phyloP scores from a whole-genome alignment of 768 basidiomycete species.

The Lactarius quietus region DNA sequence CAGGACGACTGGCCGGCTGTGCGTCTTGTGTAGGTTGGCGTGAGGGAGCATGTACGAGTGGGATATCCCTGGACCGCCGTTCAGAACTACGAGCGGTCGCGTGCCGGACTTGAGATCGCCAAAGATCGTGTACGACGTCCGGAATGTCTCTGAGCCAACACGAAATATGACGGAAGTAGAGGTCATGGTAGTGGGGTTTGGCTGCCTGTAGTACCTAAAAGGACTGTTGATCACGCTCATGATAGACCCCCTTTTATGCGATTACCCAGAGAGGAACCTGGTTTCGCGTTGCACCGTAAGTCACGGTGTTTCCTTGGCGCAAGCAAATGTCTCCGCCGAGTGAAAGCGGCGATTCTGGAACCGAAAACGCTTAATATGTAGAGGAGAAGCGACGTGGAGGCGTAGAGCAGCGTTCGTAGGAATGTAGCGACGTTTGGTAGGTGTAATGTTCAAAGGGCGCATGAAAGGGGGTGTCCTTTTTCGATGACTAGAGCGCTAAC shows the following conservation, averaged over 20 bases:
- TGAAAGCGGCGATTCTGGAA: neutral
- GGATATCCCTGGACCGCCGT: neutral
- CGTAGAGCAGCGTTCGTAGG: no score
- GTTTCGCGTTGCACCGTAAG: neutral
- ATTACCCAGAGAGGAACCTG: no score
- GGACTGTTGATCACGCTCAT: neutral
- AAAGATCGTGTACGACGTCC: slow-evolving; percentile 12
- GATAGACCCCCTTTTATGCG: neutral
- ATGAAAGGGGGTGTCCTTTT: neutral
- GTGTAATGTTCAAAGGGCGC: neutral
- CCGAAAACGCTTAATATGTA: neutral
- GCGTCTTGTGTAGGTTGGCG: slow-evolving; percentile 1
- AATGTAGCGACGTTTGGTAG: no score
- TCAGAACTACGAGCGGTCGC: slow-evolving; percentile 7
- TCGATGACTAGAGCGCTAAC: neutral
- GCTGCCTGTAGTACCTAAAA: neutral
- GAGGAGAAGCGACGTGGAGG: neutral
- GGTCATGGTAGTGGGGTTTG: neutral
- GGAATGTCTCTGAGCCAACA: neutral
- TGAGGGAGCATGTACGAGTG: slow-evolving; percentile 11
- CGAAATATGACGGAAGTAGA: neutral
- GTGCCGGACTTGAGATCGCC: slow-evolving; percentile 6
- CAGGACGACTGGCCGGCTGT: neutral
- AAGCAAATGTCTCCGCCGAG: neutral
- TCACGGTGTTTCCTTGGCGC: neutral